Evolutionary conservation across 2,329 filamentous ascomycete genomes (phyloP).

Genomic region (Metarhizium humberi): DNA sequence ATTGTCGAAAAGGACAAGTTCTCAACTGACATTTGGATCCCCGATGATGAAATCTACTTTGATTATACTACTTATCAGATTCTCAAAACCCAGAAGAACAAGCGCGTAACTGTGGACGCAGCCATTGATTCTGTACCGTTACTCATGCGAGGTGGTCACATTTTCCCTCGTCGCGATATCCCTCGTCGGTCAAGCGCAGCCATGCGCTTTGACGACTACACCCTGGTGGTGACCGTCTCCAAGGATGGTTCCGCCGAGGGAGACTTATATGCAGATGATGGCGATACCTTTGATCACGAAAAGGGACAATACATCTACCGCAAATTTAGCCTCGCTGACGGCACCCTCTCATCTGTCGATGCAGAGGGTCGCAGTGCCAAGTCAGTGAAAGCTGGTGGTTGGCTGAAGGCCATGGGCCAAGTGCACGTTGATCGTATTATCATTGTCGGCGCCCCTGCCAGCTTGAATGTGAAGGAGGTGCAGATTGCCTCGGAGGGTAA

Average conservation of each 20-base stretch:
- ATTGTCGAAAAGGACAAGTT: conserved; percentile 69
- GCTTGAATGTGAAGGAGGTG: conserved; percentile 59
- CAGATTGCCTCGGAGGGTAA: conserved; percentile 44
- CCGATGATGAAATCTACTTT: conserved; percentile 84
- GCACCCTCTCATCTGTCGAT: conserved; percentile 60
- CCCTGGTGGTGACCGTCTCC: conserved; percentile 66
- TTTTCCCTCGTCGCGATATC: conserved; percentile 82
- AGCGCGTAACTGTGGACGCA: conserved; percentile 59
- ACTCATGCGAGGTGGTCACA: conserved; percentile 86
- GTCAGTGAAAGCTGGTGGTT: conserved; percentile 53
- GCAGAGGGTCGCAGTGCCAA: conserved; percentile 44
- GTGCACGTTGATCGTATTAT: conserved; percentile 80
- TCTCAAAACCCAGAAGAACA: conserved; percentile 60
- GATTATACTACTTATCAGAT: conserved; percentile 87
- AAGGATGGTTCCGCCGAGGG: conserved; percentile 56
- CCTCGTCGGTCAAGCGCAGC: conserved; percentile 76
- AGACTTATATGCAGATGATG: conserved; percentile 84
- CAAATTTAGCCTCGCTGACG: conserved; percentile 56
- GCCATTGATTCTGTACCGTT: conserved; percentile 82
- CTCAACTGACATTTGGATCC: conserved; percentile 72
- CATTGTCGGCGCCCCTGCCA: conserved; percentile 65
- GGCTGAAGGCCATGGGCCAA: conserved; percentile 67
- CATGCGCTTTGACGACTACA: conserved; percentile 95
- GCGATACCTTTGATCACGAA: conserved; percentile 83
- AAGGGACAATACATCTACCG: conserved; percentile 83